These are phyloP conservation scores for Oryza longistaminata DNA, from an alignment of 176 grass and related monocot genomes.

Conservation along the genomic window DNA sequence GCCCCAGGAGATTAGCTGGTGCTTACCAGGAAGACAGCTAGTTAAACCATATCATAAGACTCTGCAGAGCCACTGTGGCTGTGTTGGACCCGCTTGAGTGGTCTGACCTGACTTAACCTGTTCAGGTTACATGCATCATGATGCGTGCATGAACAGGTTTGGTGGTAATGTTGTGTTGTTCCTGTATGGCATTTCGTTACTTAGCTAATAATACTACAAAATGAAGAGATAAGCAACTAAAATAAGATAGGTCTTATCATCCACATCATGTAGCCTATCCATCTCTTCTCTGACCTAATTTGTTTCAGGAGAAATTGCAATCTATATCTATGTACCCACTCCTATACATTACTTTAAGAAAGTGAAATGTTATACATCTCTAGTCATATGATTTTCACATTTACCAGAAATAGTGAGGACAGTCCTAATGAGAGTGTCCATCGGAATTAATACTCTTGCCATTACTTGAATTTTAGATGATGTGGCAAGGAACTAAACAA, in stretches of 20 bases:
- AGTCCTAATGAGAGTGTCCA: too few species aligned
- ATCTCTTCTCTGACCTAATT: neutral
- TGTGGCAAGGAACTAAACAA: too few species aligned
- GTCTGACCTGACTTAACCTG: neutral
- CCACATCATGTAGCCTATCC: neutral
- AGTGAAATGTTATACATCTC: too few species aligned
- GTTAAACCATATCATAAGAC: neutral
- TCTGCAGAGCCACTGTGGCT: neutral
- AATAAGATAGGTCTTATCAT: neutral
- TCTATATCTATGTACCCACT: too few species aligned
- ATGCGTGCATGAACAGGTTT: neutral
- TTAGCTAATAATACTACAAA: neutral
- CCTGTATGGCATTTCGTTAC: neutral
- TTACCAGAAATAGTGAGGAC: too few species aligned
- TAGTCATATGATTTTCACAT: too few species aligned
- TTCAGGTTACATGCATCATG: neutral
- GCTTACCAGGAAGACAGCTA: neutral
- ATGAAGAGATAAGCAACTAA: neutral
- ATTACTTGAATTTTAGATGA: too few species aligned
- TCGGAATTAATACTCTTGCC: too few species aligned
- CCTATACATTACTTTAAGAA: too few species aligned
- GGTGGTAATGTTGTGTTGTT: neutral
- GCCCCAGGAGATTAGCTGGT: conserved; percentile 15
- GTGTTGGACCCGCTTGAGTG: neutral
- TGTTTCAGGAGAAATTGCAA: neutral